phyloP scores from a whole-genome alignment of 495 filamentous ascomycete genomes.

The Glutinoglossum americanum region DNA sequence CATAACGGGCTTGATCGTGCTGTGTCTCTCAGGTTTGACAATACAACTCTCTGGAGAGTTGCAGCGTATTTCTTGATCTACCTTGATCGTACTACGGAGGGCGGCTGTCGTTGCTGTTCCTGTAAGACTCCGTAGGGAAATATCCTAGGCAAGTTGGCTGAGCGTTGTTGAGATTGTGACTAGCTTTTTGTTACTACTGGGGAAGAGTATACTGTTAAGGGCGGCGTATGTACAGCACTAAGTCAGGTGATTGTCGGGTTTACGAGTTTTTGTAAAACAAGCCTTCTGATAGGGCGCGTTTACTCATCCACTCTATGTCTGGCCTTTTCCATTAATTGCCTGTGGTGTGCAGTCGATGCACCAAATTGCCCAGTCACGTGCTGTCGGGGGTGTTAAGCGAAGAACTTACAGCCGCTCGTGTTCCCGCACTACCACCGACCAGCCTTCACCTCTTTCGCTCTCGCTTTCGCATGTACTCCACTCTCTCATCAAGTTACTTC shows the following conservation, averaged over 20 bases:
- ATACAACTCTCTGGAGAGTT: background rate
- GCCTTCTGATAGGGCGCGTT: background rate
- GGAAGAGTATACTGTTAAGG: no score
- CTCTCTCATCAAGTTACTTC: background rate
- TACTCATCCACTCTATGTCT: background rate
- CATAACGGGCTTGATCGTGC: conserved; percentile 18
- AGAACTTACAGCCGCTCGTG: background rate
- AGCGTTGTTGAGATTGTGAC: background rate
- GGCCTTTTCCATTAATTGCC: background rate
- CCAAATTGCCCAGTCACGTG: background rate
- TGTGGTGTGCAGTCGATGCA: background rate
- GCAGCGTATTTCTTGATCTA: background rate
- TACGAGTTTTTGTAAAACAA: background rate
- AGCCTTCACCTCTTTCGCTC: background rate
- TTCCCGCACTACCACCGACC: background rate
- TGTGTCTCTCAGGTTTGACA: background rate
- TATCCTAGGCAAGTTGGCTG: no score
- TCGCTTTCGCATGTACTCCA: conserved; percentile 3
- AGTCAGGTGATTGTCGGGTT: background rate
- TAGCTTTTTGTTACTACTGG: background rate
- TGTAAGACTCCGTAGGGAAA: no score
- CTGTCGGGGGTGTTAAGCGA: background rate
- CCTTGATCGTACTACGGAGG: background rate
- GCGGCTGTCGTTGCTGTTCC: background rate
- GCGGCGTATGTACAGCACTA: background rate